These are phyloP conservation scores for Physaria fendleri DNA, from an alignment of 345 rosid genomes.

Conservation along the genomic window DNA sequence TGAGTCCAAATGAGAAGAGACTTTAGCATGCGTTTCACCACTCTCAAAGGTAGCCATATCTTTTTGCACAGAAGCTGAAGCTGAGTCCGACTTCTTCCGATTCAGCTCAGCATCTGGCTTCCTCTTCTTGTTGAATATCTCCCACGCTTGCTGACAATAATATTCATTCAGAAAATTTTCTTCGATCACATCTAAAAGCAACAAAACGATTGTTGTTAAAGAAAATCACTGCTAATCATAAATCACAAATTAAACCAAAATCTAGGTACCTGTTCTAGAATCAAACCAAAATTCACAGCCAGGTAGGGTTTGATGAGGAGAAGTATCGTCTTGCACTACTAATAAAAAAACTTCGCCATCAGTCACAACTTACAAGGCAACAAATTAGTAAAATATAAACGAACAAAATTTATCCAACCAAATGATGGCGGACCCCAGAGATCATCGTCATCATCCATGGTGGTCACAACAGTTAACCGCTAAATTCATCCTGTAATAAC, in stretches of 20 bases:
- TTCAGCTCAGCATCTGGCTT: constrained; percentile 54
- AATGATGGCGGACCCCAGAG: constrained; percentile 60
- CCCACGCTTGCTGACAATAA: constrained; percentile 45
- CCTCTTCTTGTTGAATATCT: constrained; percentile 41
- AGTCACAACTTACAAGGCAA: neutral
- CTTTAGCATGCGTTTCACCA: too few species aligned
- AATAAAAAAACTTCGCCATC: neutral
- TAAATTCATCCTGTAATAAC: constrained; percentile 22
- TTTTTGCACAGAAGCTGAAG: too few species aligned
- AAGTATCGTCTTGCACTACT: constrained; percentile 34
- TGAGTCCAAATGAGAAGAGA: too few species aligned
- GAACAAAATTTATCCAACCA: constrained; percentile 26
- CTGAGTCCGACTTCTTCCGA: too few species aligned
- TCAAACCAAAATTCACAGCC: constrained; percentile 39
- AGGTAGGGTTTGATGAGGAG: constrained; percentile 26
- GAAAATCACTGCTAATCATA: too few species aligned
- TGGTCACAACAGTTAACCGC: constrained; percentile 4
- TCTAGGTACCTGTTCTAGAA: constrained; percentile 41
- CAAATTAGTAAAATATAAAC: constrained; percentile 3
- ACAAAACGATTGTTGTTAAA: neutral
- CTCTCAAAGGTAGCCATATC: too few species aligned
- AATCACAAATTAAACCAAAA: neutral
- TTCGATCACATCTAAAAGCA: constrained; percentile 45
- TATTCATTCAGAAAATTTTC: constrained; percentile 52
- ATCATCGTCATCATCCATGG: constrained; percentile 40